phyloP scores from a whole-genome alignment of 164 flowering plant genomes.

The Kingdonia uniflora region DNA sequence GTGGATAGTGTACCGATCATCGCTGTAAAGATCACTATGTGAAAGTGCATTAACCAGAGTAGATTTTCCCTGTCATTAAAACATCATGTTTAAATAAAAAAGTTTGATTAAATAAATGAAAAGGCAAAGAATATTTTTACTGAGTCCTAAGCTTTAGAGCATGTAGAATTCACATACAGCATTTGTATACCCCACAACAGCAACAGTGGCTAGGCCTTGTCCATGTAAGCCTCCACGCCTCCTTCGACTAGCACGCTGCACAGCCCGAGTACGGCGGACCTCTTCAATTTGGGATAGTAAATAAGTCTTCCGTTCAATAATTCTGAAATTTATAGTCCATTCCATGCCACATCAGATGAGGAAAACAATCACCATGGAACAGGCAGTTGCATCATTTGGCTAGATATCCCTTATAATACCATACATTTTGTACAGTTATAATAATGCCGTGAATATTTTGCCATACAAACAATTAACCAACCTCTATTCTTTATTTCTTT shows the following conservation, averaged over 20 bases:
- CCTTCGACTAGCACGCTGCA: conserved; percentile 88
- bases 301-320: conserved; percentile 49
- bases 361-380: too few species aligned
- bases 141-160: too few species aligned
- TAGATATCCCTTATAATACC: too few species aligned
- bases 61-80: conserved; percentile 70
- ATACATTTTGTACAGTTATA: too few species aligned
- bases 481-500: too few species aligned
- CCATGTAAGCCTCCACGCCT: conserved; percentile 59
- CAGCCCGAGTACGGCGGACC: conserved; percentile 81
- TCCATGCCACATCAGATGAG: too few species aligned
- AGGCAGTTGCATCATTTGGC: too few species aligned
- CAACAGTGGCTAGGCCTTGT: conserved; percentile 70
- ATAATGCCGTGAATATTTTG: too few species aligned
- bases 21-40: conserved; percentile 60
- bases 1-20: conserved; percentile 49
- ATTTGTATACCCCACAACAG: conserved; percentile 95
- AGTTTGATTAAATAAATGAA: too few species aligned
- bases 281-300: conserved; percentile 68
- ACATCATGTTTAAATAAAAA: too few species aligned
- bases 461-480: too few species aligned
- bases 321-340: conserved; percentile 32
- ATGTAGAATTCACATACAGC: conserved; percentile 55
- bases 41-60: conserved; percentile 78
- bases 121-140: too few species aligned